These are phyloP conservation scores for Skeletonema marinoi DNA, from an alignment of 108 stramenopile genomes.

Conservation along the genomic window DNA sequence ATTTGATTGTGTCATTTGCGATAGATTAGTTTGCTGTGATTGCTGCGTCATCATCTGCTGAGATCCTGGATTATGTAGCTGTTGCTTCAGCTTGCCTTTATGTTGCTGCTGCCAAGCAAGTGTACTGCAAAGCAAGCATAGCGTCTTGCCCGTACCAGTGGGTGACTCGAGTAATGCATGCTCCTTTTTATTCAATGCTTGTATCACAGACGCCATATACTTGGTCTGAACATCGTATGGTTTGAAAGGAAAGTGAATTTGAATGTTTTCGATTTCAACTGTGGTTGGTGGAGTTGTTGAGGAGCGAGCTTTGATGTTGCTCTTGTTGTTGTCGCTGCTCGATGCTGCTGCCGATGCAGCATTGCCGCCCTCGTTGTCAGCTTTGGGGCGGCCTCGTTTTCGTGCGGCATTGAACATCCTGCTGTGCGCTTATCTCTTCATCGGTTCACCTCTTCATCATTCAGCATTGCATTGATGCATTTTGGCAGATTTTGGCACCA, in stretches of 20 bases:
- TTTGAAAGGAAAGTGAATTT: conserved; percentile 93
- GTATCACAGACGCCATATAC: conserved; percentile 92
- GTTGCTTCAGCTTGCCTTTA: conserved; percentile 13
- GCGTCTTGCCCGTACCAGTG: conserved; percentile 93
- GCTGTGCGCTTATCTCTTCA: not conserved
- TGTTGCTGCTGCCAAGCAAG: conserved; percentile 86
- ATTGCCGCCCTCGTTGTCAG: not conserved
- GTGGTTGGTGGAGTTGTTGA: conserved; percentile 57
- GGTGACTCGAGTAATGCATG: conserved; percentile 91
- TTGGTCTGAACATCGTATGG: conserved; percentile 94
- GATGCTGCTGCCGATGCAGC: not conserved
- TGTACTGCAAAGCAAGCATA: conserved; percentile 82
- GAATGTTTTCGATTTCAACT: conserved; percentile 67
- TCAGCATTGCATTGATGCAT: too few relatives aligned
- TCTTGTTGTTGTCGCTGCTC: not conserved
- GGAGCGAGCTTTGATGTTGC: conserved; percentile 17
- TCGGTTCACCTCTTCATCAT: not conserved
- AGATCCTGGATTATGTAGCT: not conserved
- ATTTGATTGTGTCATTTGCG: not conserved
- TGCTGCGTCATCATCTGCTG: not conserved
- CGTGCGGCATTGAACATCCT: not conserved
- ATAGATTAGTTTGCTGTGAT: not conserved
- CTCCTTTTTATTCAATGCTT: conserved; percentile 70
- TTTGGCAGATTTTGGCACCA: too few relatives aligned
- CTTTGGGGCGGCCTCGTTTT: not conserved